These are phyloP conservation scores for Elsinoe ampelina DNA, from an alignment of 2,329 filamentous ascomycete species.

Conservation along the genomic window DNA sequence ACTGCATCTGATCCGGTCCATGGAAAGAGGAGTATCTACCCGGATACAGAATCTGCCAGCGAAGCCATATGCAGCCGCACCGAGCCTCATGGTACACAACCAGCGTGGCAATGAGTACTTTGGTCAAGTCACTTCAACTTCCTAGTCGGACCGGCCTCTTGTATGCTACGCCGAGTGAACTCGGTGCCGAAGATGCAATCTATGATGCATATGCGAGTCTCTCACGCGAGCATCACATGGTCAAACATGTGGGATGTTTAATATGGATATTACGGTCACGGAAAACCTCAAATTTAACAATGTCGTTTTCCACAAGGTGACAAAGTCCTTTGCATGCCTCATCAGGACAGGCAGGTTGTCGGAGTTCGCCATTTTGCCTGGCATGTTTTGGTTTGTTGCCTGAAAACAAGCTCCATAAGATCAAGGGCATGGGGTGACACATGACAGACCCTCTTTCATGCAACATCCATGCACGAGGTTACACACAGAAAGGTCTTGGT, in stretches of 20 bases:
- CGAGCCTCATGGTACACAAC: background rate
- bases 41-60: background rate
- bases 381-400: background rate
- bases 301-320: background rate
- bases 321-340: background rate
- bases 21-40: background rate
- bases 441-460: background rate
- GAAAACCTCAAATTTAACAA: background rate
- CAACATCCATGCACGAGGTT: background rate
- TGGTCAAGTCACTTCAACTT: background rate
- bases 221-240: constrained; percentile 4
- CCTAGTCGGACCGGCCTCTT: background rate
- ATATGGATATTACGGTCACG: background rate
- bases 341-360: background rate
- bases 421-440: background rate
- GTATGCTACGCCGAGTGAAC: background rate
- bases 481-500: background rate
- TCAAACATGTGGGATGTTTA: background rate
- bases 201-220: constrained; percentile 5
- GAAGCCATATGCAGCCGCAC: background rate
- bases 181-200: background rate
- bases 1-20: background rate
- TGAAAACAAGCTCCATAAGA: background rate
- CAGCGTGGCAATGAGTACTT: constrained; percentile 1
- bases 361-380: background rate